A percentile compares a stretch with the other conserved stretches of the same genome.
Evolutionary conservation across 495 filamentous ascomycete genomes (phyloP).

Genomic region (Penicillium alfredii): DNA sequence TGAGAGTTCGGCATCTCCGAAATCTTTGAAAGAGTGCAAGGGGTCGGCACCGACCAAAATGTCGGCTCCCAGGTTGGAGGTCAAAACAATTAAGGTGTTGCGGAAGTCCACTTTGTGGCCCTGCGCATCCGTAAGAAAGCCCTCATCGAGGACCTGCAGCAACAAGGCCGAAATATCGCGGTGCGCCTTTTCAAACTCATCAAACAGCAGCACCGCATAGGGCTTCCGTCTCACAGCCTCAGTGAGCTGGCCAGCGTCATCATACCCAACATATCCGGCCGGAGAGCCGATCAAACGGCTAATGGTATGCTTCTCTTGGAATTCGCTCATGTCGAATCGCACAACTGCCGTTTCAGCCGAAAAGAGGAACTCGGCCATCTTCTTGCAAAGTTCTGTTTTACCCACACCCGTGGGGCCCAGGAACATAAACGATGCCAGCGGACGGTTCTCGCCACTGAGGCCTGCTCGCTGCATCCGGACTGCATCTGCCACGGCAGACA

Average conservation of each 20-base stretch:
- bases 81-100: constrained; percentile 93
- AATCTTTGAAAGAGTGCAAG: constrained; percentile 44
- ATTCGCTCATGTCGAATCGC: constrained; percentile 96
- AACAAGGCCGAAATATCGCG: constrained; percentile 91
- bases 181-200: constrained; percentile 97
- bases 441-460: constrained; percentile 83
- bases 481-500: constrained; percentile 85
- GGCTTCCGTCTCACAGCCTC: constrained; percentile 94
- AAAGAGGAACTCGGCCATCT: constrained; percentile 88
- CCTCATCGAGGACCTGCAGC: constrained; percentile 92
- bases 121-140: constrained; percentile 90
- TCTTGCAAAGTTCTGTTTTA: constrained; percentile 97
- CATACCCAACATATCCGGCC: constrained; percentile 93
- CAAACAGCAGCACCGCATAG: constrained; percentile 90
- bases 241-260: constrained; percentile 93
- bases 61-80: constrained; percentile 73
- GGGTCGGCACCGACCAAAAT: constrained; percentile 44
- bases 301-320: constrained; percentile 95
- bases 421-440: constrained; percentile 94
- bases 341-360: constrained; percentile 85
- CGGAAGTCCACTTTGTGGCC: constrained; percentile 95
- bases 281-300: constrained; percentile 88
- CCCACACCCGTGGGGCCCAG: constrained; percentile 93
- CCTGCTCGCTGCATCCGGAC: constrained; percentile 93
- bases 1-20: constrained; percentile 57